A percentile compares a stretch with the other conserved stretches of the same genome.
These are phyloP conservation scores for Aspergillus sp. DNA, from an alignment of 2,329 filamentous ascomycete species.

Conservation along the genomic window DNA sequence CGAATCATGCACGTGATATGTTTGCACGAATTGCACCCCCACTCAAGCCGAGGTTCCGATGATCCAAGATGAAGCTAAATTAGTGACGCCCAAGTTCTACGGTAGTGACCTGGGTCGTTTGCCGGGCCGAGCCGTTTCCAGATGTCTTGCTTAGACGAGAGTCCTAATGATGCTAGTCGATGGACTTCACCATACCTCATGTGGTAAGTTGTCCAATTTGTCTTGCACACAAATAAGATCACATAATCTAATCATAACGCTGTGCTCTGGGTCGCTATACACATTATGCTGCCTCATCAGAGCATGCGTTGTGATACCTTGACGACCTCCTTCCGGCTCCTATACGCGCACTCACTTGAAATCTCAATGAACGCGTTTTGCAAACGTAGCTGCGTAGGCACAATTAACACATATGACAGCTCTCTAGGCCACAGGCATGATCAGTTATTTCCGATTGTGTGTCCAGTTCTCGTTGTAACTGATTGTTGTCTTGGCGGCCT, in stretches of 20 bases:
- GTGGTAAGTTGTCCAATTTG: background rate
- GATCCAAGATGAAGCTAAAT: background rate
- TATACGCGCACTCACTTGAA: no score
- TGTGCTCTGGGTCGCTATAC: no score
- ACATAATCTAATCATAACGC: background rate
- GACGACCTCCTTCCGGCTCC: no score
- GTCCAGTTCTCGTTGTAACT: no score
- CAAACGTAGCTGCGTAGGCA: no score
- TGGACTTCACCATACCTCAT: conserved; percentile 1
- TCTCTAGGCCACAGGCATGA: no score
- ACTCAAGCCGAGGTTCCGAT: background rate
- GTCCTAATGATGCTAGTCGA: background rate
- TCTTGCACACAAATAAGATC: background rate
- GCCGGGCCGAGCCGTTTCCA: conserved; percentile 16
- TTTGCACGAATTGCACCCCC: conserved; percentile 10
- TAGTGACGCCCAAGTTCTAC: background rate
- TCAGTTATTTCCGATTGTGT: no score
- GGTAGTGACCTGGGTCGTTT: conserved; percentile 1
- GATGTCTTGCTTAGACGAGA: conserved; percentile 3
- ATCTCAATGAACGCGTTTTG: no score
- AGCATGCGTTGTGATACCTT: no score
- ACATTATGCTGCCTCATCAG: no score
- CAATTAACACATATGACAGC: no score
- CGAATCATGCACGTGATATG: conserved; percentile 14
- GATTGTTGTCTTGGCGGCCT: no score